Evolutionary conservation across 768 basidiomycete genomes (phyloP).

Genomic region (Amanita exitialis): DNA sequence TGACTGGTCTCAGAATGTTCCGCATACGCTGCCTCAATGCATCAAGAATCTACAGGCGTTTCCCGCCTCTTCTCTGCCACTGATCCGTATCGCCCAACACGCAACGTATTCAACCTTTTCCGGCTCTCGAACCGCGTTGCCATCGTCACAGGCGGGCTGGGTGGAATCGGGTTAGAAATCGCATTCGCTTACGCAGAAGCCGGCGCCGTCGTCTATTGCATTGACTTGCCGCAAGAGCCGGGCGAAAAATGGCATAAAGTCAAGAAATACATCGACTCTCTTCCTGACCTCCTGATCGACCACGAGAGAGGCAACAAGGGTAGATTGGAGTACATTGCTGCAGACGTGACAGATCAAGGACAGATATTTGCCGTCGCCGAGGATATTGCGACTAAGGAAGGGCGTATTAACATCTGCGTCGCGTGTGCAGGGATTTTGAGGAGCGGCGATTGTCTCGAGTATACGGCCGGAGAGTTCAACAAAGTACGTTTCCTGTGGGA

Average conservation of each 20-base stretch:
- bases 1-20: too few relatives aligned
- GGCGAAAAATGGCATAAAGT: slow-evolving; percentile 39
- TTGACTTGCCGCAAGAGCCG: slow-evolving; percentile 44
- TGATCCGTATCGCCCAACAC: background rate
- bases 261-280: slow-evolving; percentile 28
- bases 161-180: slow-evolving; percentile 47
- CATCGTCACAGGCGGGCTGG: slow-evolving; percentile 42
- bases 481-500: slow-evolving; percentile 26
- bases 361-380: slow-evolving; percentile 34
- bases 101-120: slow-evolving; percentile 16
- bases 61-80: background rate
- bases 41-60: background rate
- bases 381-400: slow-evolving; percentile 47
- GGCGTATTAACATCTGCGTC: slow-evolving; percentile 53
- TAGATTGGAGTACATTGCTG: slow-evolving; percentile 37
- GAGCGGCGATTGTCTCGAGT: slow-evolving; percentile 47
- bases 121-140: slow-evolving; percentile 34
- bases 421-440: slow-evolving; percentile 60
- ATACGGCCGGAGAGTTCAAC: slow-evolving; percentile 42
- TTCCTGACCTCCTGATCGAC: slow-evolving; percentile 13
- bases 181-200: slow-evolving; percentile 18
- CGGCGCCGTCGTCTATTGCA: slow-evolving; percentile 37
- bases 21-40: background rate
- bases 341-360: slow-evolving; percentile 48
- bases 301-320: slow-evolving; percentile 11